Percentiles rank a stretch among this genome's conserved stretches.
Conservation (phyloP, 495 filamentous ascomycete genomes). For the Aspergillus ellipticus region DNA sequence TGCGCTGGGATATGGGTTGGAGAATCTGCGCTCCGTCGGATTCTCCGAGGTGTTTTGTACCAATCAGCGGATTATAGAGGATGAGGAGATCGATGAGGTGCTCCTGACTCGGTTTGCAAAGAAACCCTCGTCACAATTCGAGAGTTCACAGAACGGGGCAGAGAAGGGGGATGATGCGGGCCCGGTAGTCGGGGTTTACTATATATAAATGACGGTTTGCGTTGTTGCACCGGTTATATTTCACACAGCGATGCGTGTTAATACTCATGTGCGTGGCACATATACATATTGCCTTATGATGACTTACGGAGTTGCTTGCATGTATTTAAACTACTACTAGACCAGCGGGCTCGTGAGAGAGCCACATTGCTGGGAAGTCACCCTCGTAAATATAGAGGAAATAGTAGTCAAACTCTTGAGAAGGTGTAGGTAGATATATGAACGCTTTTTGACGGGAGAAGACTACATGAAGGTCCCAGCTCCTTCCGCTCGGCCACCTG, state of each 20-base stretch:
- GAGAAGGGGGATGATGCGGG: neutral
- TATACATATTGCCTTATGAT: no score
- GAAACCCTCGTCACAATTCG: conserved; percentile 1
- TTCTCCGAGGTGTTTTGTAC: conserved; percentile 21
- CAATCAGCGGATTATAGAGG: conserved; percentile 16
- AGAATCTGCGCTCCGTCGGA: conserved; percentile 21
- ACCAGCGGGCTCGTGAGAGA: neutral
- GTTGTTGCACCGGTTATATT: neutral
- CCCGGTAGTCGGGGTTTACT: conserved; percentile 17
- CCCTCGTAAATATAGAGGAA: neutral
- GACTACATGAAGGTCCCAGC: neutral
- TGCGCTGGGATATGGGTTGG: conserved; percentile 20
- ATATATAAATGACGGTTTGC: conserved; percentile 7
- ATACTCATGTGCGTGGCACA: no score
- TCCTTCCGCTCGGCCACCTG: neutral
- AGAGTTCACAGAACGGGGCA: neutral
- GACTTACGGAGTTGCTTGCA: no score
- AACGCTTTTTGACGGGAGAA: neutral
- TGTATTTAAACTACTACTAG: neutral
- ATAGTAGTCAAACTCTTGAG: neutral
- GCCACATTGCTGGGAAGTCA: neutral
- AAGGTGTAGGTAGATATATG: neutral
- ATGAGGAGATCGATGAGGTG: conserved; percentile 25
- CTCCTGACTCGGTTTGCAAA: conserved; percentile 12
- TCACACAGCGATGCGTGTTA: no score